Evolutionary conservation across 441 rosid species (phyloP).

Genomic region (Theobroma grandiflorum): DNA sequence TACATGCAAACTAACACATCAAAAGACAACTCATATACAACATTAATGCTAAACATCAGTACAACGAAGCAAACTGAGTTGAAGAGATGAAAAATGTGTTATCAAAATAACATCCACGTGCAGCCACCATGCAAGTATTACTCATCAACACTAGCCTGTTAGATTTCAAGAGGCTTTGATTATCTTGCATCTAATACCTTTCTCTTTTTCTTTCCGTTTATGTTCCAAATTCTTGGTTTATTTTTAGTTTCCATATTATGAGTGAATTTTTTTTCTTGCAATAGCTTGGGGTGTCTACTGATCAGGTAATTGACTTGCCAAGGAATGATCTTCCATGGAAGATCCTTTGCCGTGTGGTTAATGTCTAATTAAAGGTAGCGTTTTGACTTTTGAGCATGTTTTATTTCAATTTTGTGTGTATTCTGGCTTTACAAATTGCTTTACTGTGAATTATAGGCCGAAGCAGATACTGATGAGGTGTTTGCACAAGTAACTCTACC

Average conservation of each 20-base stretch:
- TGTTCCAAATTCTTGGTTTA: neutral
- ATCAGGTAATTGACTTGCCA: slow-evolving; percentile 87
- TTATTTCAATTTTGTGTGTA: neutral
- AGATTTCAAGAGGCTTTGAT: slow-evolving; percentile 33
- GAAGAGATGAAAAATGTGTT: too few species aligned
- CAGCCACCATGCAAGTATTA: too few species aligned
- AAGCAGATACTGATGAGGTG: slow-evolving; percentile 91
- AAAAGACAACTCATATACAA: too few species aligned
- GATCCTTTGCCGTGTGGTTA: slow-evolving; percentile 83
- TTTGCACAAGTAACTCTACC: slow-evolving; percentile 89
- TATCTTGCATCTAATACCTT: slow-evolving; percentile 38
- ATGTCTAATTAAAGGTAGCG: slow-evolving; percentile 73
- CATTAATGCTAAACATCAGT: too few species aligned
- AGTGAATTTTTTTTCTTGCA: slow-evolving; percentile 22
- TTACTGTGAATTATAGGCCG: slow-evolving; percentile 57
- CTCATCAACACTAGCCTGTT: too few species aligned
- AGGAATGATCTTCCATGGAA: slow-evolving; percentile 73
- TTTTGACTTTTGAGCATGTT: neutral
- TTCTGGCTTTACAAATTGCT: slow-evolving; percentile 40
- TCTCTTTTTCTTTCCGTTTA: too few species aligned
- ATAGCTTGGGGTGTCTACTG: slow-evolving; percentile 90
- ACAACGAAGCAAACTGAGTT: too few species aligned
- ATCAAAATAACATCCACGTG: too few species aligned
- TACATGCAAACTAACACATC: too few species aligned
- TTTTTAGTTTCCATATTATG: neutral